A percentile compares a stretch with the other conserved stretches of the same genome.
These are phyloP conservation scores for Verticillium zaregamsianum DNA, from an alignment of 2,329 filamentous ascomycete genomes.

Conservation along the genomic window DNA sequence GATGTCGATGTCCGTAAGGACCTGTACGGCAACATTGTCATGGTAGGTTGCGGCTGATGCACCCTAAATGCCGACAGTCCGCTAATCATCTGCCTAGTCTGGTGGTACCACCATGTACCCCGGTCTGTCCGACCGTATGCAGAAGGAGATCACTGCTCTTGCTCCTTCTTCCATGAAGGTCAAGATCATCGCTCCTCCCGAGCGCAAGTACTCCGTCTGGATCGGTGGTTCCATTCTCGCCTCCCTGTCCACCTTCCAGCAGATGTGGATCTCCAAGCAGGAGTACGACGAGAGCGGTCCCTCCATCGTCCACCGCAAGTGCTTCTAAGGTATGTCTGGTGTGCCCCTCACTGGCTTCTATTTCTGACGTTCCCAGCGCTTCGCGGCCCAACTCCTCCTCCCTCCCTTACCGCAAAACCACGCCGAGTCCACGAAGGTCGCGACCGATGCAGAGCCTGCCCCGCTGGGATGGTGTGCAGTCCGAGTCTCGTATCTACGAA, in stretches of 20 bases:
- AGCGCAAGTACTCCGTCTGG: constrained; percentile 99
- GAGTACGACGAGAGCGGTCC: constrained; percentile 99
- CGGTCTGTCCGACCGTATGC: constrained; percentile 99
- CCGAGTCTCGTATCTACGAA: constrained; percentile 54
- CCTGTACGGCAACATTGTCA: constrained; percentile 99
- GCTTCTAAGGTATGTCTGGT: constrained; percentile 79
- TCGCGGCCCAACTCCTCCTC: constrained; percentile 16
- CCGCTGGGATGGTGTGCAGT: constrained; percentile 43
- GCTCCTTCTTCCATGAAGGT: constrained; percentile 99
- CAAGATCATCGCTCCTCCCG: constrained; percentile 99
- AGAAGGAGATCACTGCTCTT: constrained; percentile 99
- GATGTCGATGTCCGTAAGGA: constrained; percentile 99
- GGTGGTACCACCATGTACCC: constrained; percentile 99
- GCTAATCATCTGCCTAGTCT: constrained; percentile 60
- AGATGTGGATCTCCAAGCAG: constrained; percentile 99
- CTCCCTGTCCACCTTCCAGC: constrained; percentile 99
- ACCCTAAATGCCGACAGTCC: constrained; percentile 3
- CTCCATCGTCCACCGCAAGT: constrained; percentile 99
- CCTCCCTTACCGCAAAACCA: constrained; percentile 26
- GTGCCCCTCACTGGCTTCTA: not conserved
- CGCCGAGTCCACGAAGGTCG: constrained; percentile 41
- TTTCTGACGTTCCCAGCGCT: constrained; percentile 1
- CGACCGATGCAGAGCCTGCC: constrained; percentile 36
- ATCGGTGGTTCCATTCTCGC: constrained; percentile 99
- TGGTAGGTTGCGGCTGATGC: constrained; percentile 63